Conservation (phyloP, 2,329 filamentous ascomycete species). For the Xylariaceae sp. region DNA sequence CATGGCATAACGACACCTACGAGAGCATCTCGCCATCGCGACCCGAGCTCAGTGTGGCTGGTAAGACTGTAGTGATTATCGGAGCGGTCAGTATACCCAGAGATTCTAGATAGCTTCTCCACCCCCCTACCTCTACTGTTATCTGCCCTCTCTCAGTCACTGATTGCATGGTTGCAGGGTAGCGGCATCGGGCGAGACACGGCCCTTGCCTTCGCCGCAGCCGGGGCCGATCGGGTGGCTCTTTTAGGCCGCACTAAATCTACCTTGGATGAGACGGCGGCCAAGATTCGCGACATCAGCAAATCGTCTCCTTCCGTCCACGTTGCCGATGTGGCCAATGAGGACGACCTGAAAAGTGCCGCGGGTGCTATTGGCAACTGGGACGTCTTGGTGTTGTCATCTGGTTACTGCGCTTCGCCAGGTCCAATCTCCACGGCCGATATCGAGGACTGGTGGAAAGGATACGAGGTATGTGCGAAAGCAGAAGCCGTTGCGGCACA, state of each 20-base stretch:
- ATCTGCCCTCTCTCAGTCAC: not conserved
- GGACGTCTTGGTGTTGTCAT: conserved; percentile 5
- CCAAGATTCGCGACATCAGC: not conserved
- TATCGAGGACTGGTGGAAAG: conserved; percentile 24
- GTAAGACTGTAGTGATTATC: conserved; percentile 7
- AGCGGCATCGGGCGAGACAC: conserved; percentile 16
- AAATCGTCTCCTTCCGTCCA: not conserved
- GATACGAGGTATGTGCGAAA: conserved; percentile 22
- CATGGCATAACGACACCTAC: conserved; percentile 13
- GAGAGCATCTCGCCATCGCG: conserved; percentile 7
- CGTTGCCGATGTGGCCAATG: conserved; percentile 3
- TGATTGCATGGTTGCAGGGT: conserved; percentile 4
- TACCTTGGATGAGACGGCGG: conserved; percentile 10
- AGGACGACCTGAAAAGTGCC: not conserved
- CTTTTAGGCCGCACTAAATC: conserved; percentile 13
- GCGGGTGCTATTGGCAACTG: not conserved
- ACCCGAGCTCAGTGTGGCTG: conserved; percentile 3
- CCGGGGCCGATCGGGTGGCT: conserved; percentile 8
- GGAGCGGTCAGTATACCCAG: conserved; percentile 1
- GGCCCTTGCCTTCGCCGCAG: conserved; percentile 14
- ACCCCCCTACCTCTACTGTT: not conserved
- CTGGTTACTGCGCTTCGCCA: not conserved
- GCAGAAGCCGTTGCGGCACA: no score
- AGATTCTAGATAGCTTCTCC: not conserved
- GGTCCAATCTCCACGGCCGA: conserved; percentile 1